Conservation (phyloP, 371 early-diverging fungal genomes). For the Mucor lusitanicus region DNA sequence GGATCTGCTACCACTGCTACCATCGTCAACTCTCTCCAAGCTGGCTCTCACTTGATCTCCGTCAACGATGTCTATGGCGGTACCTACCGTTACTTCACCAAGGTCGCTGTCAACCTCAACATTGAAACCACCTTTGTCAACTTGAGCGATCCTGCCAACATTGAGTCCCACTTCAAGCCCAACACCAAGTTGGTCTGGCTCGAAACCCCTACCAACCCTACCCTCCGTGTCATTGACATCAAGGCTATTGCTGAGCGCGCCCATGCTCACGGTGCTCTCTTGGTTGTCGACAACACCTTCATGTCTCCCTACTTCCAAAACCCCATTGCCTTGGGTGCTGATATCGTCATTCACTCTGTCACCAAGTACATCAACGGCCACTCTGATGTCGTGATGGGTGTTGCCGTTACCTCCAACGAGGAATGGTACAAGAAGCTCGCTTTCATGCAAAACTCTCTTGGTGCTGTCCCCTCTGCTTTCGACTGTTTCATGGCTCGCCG, state of each 20-base stretch:
- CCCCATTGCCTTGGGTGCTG: constrained; percentile 91
- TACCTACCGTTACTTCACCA: constrained; percentile 95
- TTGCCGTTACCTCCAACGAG: constrained; percentile 81
- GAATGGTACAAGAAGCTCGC: constrained; percentile 73
- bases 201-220: constrained; percentile 97
- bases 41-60: constrained; percentile 85
- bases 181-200: constrained; percentile 93
- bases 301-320: constrained; percentile 96
- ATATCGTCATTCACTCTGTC: constrained; percentile 97
- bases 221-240: constrained; percentile 93
- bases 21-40: constrained; percentile 70
- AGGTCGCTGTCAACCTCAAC: constrained; percentile 77
- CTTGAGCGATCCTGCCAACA: constrained; percentile 73
- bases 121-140: constrained; percentile 89
- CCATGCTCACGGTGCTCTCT: constrained; percentile 74
- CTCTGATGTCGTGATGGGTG: constrained; percentile 97
- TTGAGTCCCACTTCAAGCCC: constrained; percentile 64
- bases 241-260: constrained; percentile 78
- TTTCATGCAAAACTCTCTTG: constrained; percentile 95
- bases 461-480: constrained; percentile 96
- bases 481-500: constrained; percentile 96
- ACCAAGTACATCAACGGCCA: constrained; percentile 99
- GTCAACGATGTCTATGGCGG: constrained; percentile 98
- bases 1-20: constrained; percentile 94
- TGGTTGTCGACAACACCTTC: constrained; percentile 99